Evolutionary conservation across 108 stramenopile species (phyloP).

Genomic region (Nitzschia putrida): DNA sequence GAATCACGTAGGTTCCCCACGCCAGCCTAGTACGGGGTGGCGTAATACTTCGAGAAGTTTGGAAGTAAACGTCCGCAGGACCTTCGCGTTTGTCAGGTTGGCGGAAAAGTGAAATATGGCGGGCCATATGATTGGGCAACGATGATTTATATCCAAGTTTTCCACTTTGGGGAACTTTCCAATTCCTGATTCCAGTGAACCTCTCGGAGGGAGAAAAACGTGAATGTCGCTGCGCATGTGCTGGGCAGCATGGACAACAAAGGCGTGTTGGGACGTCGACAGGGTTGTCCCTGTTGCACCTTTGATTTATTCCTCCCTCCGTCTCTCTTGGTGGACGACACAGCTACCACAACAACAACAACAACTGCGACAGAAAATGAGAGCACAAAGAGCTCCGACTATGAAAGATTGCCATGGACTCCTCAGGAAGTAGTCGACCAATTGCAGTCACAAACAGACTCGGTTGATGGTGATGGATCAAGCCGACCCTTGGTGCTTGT

Average conservation of each 20-base stretch:
- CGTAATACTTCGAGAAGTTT: too few relatives aligned
- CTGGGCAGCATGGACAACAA: too few relatives aligned
- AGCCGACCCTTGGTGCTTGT: constrained; percentile 41
- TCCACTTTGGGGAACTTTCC: too few relatives aligned
- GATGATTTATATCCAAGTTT: too few relatives aligned
- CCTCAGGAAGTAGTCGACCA: constrained; percentile 13
- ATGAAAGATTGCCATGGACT: not conserved
- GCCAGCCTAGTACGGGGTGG: too few relatives aligned
- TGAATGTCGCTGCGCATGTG: too few relatives aligned
- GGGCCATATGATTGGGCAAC: too few relatives aligned
- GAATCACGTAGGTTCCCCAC: constrained; percentile 1
- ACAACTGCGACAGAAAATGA: not conserved
- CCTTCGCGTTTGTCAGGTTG: too few relatives aligned
- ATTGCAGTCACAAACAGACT: not conserved
- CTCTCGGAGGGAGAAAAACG: too few relatives aligned
- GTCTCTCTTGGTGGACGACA: not conserved
- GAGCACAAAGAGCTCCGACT: not conserved
- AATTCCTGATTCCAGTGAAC: too few relatives aligned
- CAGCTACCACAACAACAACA: constrained; percentile 8
- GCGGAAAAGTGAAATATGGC: too few relatives aligned
- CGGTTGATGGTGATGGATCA: not conserved
- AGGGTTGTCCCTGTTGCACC: constrained; percentile 51
- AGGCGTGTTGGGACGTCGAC: not conserved
- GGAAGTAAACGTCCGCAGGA: too few relatives aligned
- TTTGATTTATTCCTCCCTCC: constrained; percentile 53